Base-by-base conservation (phyloP, 2,329 filamentous ascomycete genomes). In the Apiospora pterosperma region DNA sequence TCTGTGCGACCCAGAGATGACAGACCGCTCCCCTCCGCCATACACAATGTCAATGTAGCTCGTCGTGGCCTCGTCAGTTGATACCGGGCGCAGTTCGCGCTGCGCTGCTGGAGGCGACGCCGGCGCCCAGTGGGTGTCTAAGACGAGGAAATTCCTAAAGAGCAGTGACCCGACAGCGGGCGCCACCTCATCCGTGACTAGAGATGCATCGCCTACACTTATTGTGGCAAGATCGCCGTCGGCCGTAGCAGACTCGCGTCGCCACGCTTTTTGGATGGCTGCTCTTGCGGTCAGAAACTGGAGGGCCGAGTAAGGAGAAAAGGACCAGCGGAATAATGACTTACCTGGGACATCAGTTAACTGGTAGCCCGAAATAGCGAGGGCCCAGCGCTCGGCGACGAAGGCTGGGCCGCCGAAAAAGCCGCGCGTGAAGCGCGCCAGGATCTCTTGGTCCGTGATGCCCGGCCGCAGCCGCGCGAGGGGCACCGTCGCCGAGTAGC, bases 361-460 rank as follows among this genome's bases (percentile, higher is more conserved):
- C 6, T 55, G 4, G 11, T 28, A 55, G n/a, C 48, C 48, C 23
- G 23, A 23, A 5, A 28, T 25, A 14, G 48, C 23, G 11, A 62
- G 19, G 19, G 55, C 12, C 41, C 31, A 55, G 31, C 42, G 23
- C 61, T 62, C 61, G 21, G 42, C 12, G 4, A 31, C 55, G 21
- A 62, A 62, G 21, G 25, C 42, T 3, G 41, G 42, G 6, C 61
- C 61, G 34, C 61, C 31, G 23, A 62, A 62, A 31, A 62, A 62
- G 5, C 61, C 61, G 14, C n/a, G 21, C 8, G 16, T 55, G 38
- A 62, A 55, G 14, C 42, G 21, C n/a, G 61, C 61, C 4, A 62
- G 61, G n/a, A 62, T 62, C 21, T 62, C 61, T 7, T 38, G 41
- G 42, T 62, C 61, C 12, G 39, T 62, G 28, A 62, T 55, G 42